Percentiles rank a stretch among this genome's conserved stretches.
Conservation (phyloP, 495 filamentous ascomycete species). For the Alectoria sarmentosa region DNA sequence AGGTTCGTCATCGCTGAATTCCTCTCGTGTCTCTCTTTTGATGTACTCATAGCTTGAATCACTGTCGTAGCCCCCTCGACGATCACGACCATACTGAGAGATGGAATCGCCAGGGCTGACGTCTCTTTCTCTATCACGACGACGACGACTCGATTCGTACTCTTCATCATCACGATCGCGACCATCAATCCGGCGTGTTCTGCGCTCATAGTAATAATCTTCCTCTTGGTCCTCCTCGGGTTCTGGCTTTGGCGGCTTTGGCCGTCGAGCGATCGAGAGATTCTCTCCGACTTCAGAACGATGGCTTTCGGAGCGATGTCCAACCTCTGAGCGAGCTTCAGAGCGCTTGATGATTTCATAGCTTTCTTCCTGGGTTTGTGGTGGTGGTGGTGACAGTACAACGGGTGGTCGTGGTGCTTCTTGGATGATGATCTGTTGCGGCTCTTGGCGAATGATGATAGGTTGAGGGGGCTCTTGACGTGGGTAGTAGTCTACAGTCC, state of each 20-base stretch:
- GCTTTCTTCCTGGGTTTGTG: slow-evolving; percentile 52
- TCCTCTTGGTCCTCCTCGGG: slow-evolving; percentile 32
- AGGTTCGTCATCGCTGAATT: slow-evolving; percentile 46
- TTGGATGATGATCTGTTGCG: slow-evolving; percentile 66
- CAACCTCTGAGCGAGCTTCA: slow-evolving; percentile 32
- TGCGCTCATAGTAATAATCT: slow-evolving; percentile 28
- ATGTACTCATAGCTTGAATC: slow-evolving; percentile 60
- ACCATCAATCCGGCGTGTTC: slow-evolving; percentile 33
- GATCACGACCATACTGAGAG: slow-evolving; percentile 41
- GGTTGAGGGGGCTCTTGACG: slow-evolving; percentile 48
- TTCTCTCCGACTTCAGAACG: slow-evolving; percentile 30
- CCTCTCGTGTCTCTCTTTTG: slow-evolving; percentile 43
- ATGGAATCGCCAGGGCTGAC: slow-evolving; percentile 52
- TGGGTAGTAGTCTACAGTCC: slow-evolving; percentile 62
- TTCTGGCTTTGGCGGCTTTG: slow-evolving; percentile 19
- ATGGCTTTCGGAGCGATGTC: neutral
- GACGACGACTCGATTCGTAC: slow-evolving; percentile 34
- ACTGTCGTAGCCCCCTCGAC: slow-evolving; percentile 46
- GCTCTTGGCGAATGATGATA: slow-evolving; percentile 64
- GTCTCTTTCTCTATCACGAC: slow-evolving; percentile 47
- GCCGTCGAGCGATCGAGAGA: slow-evolving; percentile 38
- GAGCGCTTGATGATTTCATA: slow-evolving; percentile 64
- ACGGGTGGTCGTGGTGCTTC: slow-evolving; percentile 63
- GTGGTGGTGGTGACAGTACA: slow-evolving; percentile 44
- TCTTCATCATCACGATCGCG: slow-evolving; percentile 47